Percentiles rank a stretch among this genome's conserved stretches.
Conservation (phyloP, 305 asterid species). For the Salvia sclarea region DNA sequence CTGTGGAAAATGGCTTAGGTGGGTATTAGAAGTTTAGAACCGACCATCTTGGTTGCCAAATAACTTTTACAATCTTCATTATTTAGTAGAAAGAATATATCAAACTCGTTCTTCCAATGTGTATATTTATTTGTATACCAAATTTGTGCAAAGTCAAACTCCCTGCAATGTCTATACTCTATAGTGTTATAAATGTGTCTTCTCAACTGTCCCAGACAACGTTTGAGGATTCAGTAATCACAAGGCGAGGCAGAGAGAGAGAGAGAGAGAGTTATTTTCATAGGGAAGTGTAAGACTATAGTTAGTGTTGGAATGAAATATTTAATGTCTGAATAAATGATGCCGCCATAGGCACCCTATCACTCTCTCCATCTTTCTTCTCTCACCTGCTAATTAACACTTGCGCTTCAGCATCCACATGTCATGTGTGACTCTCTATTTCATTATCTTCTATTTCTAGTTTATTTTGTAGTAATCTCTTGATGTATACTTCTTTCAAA, state of each 20-base stretch:
- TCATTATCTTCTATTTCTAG: no score
- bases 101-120: neutral
- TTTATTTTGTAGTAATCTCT: no score
- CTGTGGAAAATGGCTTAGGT: no score
- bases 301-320: slow-evolving; percentile 8
- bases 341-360: slow-evolving; percentile 38
- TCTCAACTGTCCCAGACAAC: slow-evolving; percentile 18
- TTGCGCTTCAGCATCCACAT: slow-evolving; percentile 1
- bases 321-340: slow-evolving; percentile 29
- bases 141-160: neutral
- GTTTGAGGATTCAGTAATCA: neutral
- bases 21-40: no score
- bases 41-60: no score
- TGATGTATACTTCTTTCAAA: no score
- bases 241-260: neutral
- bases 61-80: no score
- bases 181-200: slow-evolving; percentile 20
- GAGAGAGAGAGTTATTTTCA: neutral
- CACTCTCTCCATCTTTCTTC: neutral
- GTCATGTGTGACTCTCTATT: no score
- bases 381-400: neutral
- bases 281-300: slow-evolving; percentile 20
- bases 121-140: neutral
- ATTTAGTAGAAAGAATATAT: no score
- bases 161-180: neutral